Conservation (phyloP, 345 rosid genomes). For the Theobroma cacao region DNA sequence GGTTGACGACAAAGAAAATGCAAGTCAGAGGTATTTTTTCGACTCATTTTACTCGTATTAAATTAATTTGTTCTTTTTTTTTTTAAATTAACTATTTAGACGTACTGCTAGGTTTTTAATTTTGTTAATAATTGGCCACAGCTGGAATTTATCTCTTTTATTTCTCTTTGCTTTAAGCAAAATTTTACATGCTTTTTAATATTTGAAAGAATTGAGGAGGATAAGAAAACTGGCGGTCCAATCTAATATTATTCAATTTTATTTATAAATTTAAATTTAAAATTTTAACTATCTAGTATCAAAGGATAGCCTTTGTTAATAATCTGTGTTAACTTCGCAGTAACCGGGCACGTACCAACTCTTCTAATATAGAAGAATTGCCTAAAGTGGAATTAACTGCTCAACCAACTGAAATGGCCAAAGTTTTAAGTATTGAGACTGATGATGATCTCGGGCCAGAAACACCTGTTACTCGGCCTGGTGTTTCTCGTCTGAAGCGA, state of each 20-base stretch:
- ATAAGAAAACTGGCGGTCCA: not conserved
- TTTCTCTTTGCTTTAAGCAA: not conserved
- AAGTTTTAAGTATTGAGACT: conserved; percentile 19
- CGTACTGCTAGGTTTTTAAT: not conserved
- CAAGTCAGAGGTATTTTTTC: conserved; percentile 41
- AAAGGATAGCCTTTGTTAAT: not conserved
- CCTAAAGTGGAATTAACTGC: conserved; percentile 16
- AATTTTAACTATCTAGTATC: not conserved
- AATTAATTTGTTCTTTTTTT: not conserved
- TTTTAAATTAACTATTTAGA: not conserved
- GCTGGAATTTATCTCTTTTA: not conserved
- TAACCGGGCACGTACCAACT: conserved; percentile 23
- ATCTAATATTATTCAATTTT: not conserved
- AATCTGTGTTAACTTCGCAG: conserved; percentile 33
- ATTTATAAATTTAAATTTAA: not conserved
- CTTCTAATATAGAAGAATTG: conserved; percentile 18
- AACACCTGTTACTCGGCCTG: conserved; percentile 64
- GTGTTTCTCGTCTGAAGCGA: conserved; percentile 64
- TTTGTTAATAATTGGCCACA: not conserved
- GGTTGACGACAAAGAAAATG: conserved; percentile 40
- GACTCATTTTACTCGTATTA: not conserved
- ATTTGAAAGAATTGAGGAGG: not conserved
- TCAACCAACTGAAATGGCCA: conserved; percentile 28
- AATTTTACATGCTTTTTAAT: not conserved
- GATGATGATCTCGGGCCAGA: conserved; percentile 59